Conservation (phyloP, 2,329 filamentous ascomycete species). For the Fragosphaeria purpurea region DNA sequence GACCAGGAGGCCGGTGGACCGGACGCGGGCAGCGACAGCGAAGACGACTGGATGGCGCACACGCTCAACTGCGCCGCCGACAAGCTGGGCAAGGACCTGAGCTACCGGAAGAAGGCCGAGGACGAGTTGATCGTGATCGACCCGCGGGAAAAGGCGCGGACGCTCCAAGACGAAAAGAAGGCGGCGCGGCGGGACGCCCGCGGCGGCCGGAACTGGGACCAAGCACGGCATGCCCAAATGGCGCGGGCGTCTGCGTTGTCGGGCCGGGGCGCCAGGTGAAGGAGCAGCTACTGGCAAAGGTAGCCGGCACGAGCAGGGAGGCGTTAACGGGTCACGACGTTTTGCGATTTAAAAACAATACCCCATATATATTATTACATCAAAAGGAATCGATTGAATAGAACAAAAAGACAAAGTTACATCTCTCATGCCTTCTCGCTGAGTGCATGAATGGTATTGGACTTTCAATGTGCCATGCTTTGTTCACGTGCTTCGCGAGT, state of each 20-base stretch:
- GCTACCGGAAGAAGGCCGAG: constrained; percentile 81
- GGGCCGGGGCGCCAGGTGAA: constrained; percentile 45
- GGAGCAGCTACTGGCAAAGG: no score
- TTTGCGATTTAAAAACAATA: no score
- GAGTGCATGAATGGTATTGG: no score
- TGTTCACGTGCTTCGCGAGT: no score
- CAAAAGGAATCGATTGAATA: no score
- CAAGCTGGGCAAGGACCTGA: constrained; percentile 80
- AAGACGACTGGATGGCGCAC: constrained; percentile 79
- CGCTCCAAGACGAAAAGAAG: constrained; percentile 55
- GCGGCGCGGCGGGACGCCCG: constrained; percentile 46
- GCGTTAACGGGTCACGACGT: no score
- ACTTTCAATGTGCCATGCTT: no score
- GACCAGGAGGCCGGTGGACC: constrained; percentile 34
- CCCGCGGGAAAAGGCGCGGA: constrained; percentile 70
- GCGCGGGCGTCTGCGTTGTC: constrained; percentile 41
- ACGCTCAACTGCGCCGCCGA: constrained; percentile 80
- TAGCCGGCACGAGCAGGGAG: no score
- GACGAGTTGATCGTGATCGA: constrained; percentile 91
- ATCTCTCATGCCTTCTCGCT: no score
- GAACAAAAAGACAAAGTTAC: no score
- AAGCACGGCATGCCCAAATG: constrained; percentile 47
- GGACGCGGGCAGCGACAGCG: constrained; percentile 49
- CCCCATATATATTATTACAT: no score
- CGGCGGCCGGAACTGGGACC: constrained; percentile 46